Conservation (phyloP, 305 asterid genomes). For the Fraxinus paxiana region DNA sequence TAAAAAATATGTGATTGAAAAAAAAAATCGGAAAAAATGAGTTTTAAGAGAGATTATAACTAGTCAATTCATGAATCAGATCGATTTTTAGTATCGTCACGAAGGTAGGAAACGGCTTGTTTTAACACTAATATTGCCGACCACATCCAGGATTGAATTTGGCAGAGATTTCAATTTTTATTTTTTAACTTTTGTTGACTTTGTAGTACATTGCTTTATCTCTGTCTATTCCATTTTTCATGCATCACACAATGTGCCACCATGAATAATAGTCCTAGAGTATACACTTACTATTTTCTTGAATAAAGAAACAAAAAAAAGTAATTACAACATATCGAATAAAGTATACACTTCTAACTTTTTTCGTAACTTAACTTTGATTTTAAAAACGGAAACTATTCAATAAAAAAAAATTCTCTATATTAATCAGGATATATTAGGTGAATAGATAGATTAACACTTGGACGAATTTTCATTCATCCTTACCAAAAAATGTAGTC, state of each 20-base stretch:
- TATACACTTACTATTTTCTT: background rate
- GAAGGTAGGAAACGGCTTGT: background rate
- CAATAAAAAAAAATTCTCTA: background rate
- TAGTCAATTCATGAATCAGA: background rate
- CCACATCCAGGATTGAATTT: background rate
- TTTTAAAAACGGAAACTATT: background rate
- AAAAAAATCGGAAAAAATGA: no score
- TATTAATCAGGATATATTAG: no score
- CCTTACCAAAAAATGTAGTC: no score
- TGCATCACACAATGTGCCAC: background rate
- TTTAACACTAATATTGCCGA: background rate
- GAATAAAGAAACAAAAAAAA: background rate
- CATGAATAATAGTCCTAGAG: background rate
- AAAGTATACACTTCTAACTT: background rate
- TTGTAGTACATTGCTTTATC: background rate
- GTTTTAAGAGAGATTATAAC: background rate
- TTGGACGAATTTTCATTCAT: no score
- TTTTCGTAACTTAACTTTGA: background rate
- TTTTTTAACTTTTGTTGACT: background rate
- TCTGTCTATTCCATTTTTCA: background rate
- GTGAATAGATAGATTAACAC: no score
- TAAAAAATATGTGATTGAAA: background rate
- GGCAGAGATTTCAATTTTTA: background rate
- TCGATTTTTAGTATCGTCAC: background rate
- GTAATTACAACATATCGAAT: background rate